These are phyloP conservation scores for Pythium aquatile DNA, from an alignment of 352 stramenopile species.

Conservation along the genomic window DNA sequence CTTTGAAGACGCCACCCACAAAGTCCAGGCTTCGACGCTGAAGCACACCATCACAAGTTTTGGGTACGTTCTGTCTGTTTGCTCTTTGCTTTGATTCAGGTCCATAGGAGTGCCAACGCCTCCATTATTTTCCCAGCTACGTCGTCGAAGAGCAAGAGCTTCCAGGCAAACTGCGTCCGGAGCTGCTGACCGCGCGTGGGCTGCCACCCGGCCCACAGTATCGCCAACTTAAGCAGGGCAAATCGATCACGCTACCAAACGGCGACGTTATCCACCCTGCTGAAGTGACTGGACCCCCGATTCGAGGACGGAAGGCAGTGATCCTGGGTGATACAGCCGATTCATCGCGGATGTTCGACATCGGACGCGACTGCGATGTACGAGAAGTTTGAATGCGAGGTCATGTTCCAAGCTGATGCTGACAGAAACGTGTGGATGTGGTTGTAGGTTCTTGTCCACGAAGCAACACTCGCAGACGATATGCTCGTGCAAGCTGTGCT, in stretches of 20 bases:
- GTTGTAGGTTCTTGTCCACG: constrained; percentile 78
- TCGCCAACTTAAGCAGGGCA: constrained; percentile 86
- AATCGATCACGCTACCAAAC: constrained; percentile 79
- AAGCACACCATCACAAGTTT: constrained; percentile 82
- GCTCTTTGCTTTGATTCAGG: background rate
- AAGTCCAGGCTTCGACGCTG: constrained; percentile 60
- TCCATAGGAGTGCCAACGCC: background rate
- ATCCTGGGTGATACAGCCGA: constrained; percentile 79
- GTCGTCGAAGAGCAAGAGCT: constrained; percentile 75
- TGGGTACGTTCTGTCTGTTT: constrained; percentile 36
- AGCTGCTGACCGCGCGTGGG: constrained; percentile 74
- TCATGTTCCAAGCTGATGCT: too few relatives aligned
- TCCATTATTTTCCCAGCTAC: constrained; percentile 35
- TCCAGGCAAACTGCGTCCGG: constrained; percentile 83
- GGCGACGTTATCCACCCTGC: constrained; percentile 69
- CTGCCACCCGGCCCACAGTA: constrained; percentile 90
- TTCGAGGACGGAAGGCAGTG: constrained; percentile 65
- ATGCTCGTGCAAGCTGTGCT: constrained; percentile 61
- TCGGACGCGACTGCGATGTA: constrained; percentile 77
- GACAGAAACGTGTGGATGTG: too few relatives aligned
- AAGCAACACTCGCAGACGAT: constrained; percentile 75
- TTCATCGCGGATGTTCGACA: constrained; percentile 72
- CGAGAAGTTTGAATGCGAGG: background rate
- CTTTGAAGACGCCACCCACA: constrained; percentile 61
- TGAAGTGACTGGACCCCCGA: constrained; percentile 66